Conservation (phyloP, 2,329 filamentous ascomycete genomes). For the Acarospora socialis region DNA sequence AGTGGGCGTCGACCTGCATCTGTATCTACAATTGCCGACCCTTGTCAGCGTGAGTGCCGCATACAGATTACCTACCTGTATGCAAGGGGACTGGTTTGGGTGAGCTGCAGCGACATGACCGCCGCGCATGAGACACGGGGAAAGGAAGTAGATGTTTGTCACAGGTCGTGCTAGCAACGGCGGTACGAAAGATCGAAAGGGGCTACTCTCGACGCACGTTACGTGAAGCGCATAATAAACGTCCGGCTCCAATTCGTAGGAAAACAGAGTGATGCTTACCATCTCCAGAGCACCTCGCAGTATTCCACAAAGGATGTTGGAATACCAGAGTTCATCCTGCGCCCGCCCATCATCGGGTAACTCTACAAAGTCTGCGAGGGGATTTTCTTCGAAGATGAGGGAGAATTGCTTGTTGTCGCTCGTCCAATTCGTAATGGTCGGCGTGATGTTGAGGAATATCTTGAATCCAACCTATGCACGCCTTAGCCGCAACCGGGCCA, state of each 20-base stretch:
- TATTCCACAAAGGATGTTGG: conserved; percentile 90
- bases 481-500: conserved; percentile 1
- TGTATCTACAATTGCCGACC: conserved; percentile 52
- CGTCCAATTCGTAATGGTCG: conserved; percentile 88
- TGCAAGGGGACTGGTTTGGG: no score
- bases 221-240: no score
- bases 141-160: no score
- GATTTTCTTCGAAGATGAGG: conserved; percentile 91
- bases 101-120: no score
- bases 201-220: no score
- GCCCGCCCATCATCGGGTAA: conserved; percentile 88
- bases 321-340: conserved; percentile 97
- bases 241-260: no score
- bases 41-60: conserved; percentile 9
- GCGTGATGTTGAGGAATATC: conserved; percentile 95
- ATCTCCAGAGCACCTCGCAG: conserved; percentile 86
- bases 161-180: no score
- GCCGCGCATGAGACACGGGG: no score
- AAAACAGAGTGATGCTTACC: no score
- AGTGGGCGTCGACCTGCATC: conserved; percentile 97
- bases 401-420: conserved; percentile 94
- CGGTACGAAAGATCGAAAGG: no score
- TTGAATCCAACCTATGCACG: conserved; percentile 76
- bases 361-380: conserved; percentile 92
- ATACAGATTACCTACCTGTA: no score